These are phyloP conservation scores for Ogataea populi-albae DNA, from an alignment of 805 yeast genomes.

Conservation along the genomic window DNA sequence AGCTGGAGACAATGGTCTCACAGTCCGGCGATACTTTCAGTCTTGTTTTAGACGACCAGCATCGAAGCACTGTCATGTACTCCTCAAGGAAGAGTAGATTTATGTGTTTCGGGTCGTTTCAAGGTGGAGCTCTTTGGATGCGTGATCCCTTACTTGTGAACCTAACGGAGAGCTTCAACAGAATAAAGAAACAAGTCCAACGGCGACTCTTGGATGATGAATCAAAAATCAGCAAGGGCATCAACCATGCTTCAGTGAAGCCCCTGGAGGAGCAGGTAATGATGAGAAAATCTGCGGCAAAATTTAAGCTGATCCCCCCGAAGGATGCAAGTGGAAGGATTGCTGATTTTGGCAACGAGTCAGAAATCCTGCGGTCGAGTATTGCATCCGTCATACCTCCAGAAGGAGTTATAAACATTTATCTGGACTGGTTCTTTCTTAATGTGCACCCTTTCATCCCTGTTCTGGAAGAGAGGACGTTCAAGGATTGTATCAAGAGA, in stretches of 20 bases:
- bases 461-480: constrained; percentile 40
- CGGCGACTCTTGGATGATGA: not conserved
- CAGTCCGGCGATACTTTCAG: constrained; percentile 8
- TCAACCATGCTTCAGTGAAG: not conserved
- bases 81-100: constrained; percentile 20
- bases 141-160: constrained; percentile 17
- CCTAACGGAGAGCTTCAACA: constrained; percentile 12
- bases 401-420: constrained; percentile 34
- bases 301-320: not conserved
- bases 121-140: constrained; percentile 14
- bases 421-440: constrained; percentile 38
- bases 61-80: constrained; percentile 10
- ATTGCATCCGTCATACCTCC: constrained; percentile 26
- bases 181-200: not conserved
- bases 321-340: not conserved
- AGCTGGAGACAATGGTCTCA: constrained; percentile 1
- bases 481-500: constrained; percentile 31
- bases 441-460: constrained; percentile 47
- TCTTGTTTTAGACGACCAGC: constrained; percentile 9
- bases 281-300: constrained; percentile 5
- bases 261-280: constrained; percentile 4
- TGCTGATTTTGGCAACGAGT: constrained; percentile 2
- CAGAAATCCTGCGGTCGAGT: constrained; percentile 4
- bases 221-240: not conserved
- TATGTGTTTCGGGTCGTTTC: constrained; percentile 18